phyloP scores from a whole-genome alignment of 2,329 filamentous ascomycete genomes.

The Trichophyton schoenleinii region DNA sequence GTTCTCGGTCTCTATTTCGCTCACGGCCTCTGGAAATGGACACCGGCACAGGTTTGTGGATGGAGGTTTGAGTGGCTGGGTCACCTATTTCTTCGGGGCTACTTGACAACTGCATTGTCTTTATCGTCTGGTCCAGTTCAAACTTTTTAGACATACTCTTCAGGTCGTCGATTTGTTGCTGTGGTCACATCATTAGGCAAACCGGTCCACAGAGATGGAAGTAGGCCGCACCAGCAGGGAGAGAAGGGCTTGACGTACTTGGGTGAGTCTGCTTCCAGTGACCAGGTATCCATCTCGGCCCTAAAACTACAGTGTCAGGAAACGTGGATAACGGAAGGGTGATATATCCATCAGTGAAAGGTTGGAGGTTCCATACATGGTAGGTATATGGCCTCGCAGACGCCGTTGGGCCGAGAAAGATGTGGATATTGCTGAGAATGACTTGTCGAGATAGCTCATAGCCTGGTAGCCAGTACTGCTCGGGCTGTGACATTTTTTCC shows the following conservation, averaged over 20 bases:
- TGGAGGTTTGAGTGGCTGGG: constrained; percentile 25
- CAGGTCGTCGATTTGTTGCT: constrained; percentile 41
- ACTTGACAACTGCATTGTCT: constrained; percentile 24
- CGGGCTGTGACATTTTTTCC: constrained; percentile 24
- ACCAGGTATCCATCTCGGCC: constrained; percentile 40
- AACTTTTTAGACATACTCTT: constrained; percentile 36
- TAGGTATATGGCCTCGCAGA: constrained; percentile 37
- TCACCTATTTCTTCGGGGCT: constrained; percentile 17
- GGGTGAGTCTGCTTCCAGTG: constrained; percentile 34
- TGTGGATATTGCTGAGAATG: constrained; percentile 37
- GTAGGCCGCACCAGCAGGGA: not conserved
- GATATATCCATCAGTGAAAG: not conserved
- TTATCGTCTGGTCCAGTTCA: constrained; percentile 35
- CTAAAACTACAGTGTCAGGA: constrained; percentile 18
- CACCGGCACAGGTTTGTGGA: constrained; percentile 33
- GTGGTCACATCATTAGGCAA: constrained; percentile 8
- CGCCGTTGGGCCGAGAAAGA: constrained; percentile 36
- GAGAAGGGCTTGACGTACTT: constrained; percentile 21
- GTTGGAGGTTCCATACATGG: constrained; percentile 26
- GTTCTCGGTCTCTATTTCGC: constrained; percentile 10
- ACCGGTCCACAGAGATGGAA: not conserved
- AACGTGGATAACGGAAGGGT: not conserved
- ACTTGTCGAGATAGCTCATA: constrained; percentile 39
- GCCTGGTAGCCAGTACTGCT: constrained; percentile 39
- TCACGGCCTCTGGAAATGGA: constrained; percentile 19